Percentiles rank a stretch among this genome's conserved stretches.
Evolutionary conservation across 1,284 basidiomycete genomes (phyloP).

Genomic region (Cystobasidium slooffiae): DNA sequence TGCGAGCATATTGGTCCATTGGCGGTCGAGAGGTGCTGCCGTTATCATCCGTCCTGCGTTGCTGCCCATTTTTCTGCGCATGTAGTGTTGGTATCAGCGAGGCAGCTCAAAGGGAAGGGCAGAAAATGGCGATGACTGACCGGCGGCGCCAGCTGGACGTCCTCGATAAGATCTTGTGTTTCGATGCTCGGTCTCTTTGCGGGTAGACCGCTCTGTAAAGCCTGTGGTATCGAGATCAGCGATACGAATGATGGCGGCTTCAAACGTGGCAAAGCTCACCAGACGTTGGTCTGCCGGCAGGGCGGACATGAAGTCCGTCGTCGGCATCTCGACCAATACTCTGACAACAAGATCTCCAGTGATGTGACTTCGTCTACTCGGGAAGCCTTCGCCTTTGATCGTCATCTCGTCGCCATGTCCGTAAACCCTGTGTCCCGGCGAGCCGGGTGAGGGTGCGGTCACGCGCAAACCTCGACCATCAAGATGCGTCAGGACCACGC

Average conservation of each 20-base stretch:
- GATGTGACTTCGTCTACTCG: constrained; percentile 66
- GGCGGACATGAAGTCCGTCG: constrained; percentile 67
- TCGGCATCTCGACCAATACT: constrained; percentile 83
- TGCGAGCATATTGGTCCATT: neutral
- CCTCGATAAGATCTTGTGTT: constrained; percentile 70
- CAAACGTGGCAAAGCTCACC: constrained; percentile 18
- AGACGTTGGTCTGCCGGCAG: constrained; percentile 64
- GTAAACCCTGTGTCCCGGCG: constrained; percentile 69
- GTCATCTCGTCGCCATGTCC: constrained; percentile 73
- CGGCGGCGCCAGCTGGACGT: constrained; percentile 64
- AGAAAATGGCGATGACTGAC: neutral
- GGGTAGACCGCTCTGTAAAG: constrained; percentile 69
- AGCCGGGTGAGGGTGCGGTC: constrained; percentile 62
- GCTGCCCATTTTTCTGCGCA: neutral
- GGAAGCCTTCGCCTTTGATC: constrained; percentile 81
- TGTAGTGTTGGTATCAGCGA: neutral
- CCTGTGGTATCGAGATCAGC: constrained; percentile 58
- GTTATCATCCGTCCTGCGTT: neutral
- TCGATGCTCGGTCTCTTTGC: constrained; percentile 73
- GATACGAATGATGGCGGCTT: constrained; percentile 25
- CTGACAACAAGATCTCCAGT: constrained; percentile 82
- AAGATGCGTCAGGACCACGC: constrained; percentile 82
- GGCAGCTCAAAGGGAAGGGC: neutral
- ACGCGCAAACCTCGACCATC: constrained; percentile 85
- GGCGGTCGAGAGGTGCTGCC: neutral